Conservation (phyloP, 306 rosid species). For the Styphnolobium japonicum region DNA sequence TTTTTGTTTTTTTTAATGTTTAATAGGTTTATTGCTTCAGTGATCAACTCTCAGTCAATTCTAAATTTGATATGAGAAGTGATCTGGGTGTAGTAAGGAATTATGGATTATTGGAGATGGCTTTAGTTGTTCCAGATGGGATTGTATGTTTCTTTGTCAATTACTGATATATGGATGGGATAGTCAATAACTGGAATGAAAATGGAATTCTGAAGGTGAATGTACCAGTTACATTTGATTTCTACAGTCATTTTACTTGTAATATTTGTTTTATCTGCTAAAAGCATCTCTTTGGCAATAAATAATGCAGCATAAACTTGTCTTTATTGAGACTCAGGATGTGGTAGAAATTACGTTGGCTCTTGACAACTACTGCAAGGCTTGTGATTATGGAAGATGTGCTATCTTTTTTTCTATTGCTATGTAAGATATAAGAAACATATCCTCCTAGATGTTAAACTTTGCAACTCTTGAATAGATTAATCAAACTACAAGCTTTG, state of each 20-base stretch:
- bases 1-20: slow-evolving; percentile 7
- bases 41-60: slow-evolving; percentile 94
- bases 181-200: slow-evolving; percentile 93
- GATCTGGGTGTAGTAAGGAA: slow-evolving; percentile 93
- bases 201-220: slow-evolving; percentile 84
- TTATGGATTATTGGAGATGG: slow-evolving; percentile 96
- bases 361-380: slow-evolving; percentile 91
- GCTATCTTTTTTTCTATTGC: slow-evolving; percentile 97
- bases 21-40: slow-evolving; percentile 48
- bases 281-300: slow-evolving; percentile 50
- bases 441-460: slow-evolving; percentile 14
- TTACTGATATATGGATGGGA: slow-evolving; percentile 96
- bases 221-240: slow-evolving; percentile 12
- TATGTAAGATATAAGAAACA: slow-evolving; percentile 46
- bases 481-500: not conserved
- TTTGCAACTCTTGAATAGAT: not conserved
- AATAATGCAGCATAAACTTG: slow-evolving; percentile 96
- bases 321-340: slow-evolving; percentile 91
- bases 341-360: slow-evolving; percentile 97
- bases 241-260: not conserved
- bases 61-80: slow-evolving; percentile 98
- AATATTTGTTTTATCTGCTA: slow-evolving; percentile 20
- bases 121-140: slow-evolving; percentile 93
- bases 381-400: slow-evolving; percentile 98
- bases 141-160: slow-evolving; percentile 91